Conservation (phyloP, 2,329 filamentous ascomycete genomes). For the Cadophora malorum region DNA sequence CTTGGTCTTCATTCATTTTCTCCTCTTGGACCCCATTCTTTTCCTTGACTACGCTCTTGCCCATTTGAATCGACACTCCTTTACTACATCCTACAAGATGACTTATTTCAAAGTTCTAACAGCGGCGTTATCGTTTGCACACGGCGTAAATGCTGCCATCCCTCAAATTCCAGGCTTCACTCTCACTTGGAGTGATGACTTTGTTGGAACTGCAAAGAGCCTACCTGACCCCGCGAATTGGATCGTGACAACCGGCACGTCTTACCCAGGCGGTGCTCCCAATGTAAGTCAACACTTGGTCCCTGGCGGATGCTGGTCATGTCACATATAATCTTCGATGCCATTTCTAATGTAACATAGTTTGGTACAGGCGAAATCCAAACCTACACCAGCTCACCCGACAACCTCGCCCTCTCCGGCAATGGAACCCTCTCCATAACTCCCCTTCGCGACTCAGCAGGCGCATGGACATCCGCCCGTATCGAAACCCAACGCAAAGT, state of each 20-base stretch:
- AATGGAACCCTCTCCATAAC: slow-evolving; percentile 50
- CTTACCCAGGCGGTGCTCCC: slow-evolving; percentile 6
- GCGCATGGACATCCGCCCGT: slow-evolving; percentile 11
- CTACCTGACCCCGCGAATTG: not conserved
- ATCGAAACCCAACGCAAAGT: slow-evolving; percentile 13
- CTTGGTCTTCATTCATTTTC: not conserved
- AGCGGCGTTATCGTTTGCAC: not conserved
- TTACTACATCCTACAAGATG: not conserved
- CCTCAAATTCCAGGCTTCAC: not conserved
- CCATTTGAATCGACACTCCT: not conserved
- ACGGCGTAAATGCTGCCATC: not conserved
- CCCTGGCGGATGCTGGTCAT: too few relatives aligned
- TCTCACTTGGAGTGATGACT: slow-evolving; percentile 10
- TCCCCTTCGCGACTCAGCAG: slow-evolving; percentile 30
- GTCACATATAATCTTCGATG: too few relatives aligned
- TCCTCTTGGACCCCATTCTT: not conserved
- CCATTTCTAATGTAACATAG: not conserved
- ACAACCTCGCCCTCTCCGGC: slow-evolving; percentile 51
- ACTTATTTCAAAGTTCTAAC: not conserved
- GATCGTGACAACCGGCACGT: not conserved
- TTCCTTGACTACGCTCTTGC: not conserved
- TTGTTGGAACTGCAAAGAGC: slow-evolving; percentile 7
- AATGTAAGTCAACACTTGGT: not conserved
- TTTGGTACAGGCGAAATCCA: slow-evolving; percentile 7
- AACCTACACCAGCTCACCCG: slow-evolving; percentile 22